Conservation (phyloP, 768 basidiomycete species). For the Lactarius akahatsu region DNA sequence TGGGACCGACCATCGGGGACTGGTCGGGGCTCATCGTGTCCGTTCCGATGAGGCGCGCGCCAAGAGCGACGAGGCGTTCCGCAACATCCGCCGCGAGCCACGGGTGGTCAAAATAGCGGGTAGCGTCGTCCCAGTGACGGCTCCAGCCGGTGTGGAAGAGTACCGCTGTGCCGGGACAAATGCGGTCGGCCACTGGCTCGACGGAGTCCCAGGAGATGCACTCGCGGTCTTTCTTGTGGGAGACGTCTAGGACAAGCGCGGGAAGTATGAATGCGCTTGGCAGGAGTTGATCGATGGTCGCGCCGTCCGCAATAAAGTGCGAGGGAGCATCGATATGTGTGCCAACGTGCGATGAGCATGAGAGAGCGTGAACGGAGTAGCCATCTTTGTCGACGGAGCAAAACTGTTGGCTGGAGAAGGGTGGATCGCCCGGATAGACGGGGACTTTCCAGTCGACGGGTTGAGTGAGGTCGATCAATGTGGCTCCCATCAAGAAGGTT, state of each 20-base stretch:
- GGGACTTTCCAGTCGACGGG: constrained; percentile 20
- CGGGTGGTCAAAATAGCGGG: constrained; percentile 34
- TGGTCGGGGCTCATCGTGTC: constrained; percentile 35
- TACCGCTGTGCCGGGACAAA: constrained; percentile 29
- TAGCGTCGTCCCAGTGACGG: constrained; percentile 27
- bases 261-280: constrained; percentile 32
- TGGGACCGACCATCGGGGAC: constrained; percentile 22
- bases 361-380: constrained; percentile 30
- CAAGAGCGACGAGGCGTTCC: constrained; percentile 29
- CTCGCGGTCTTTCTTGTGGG: constrained; percentile 27
- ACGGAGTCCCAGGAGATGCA: constrained; percentile 31
- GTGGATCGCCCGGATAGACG: constrained; percentile 35
- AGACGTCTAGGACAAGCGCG: constrained; percentile 33
- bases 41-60: constrained; percentile 32
- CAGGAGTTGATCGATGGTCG: constrained; percentile 33
- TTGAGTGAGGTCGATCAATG: constrained; percentile 30
- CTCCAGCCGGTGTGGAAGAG: constrained; percentile 35
- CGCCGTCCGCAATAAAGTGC: constrained; percentile 31
- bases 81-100: constrained; percentile 33
- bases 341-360: constrained; percentile 34
- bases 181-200: constrained; percentile 24
- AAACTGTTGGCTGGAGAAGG: constrained; percentile 28
- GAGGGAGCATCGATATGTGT: constrained; percentile 37
- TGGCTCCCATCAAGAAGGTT: constrained; percentile 2
- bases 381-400: constrained; percentile 30